Base-by-base conservation (phyloP, 495 filamentous ascomycete species). In the Penicillium flavigenum region DNA sequence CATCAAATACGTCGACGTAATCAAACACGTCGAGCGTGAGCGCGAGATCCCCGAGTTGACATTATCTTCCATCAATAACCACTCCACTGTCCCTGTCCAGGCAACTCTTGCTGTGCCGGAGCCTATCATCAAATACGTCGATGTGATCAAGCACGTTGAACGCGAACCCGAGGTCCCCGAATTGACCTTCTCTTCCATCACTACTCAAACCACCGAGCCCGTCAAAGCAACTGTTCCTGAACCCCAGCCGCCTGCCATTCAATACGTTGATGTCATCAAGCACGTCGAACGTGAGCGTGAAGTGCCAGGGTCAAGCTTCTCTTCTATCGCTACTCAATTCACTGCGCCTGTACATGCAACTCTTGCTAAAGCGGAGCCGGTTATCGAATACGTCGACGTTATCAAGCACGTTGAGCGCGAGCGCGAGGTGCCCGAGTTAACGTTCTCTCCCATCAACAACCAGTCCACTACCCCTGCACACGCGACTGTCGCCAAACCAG, bases 101-200 rank as follows among this genome's bases (percentile, higher is more conserved):
- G 51, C 62, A 11, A 52, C 47, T 5, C 44, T 59, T 27, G 47
- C 59, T 5, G 42, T 56, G 31, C 60, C 60, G 11, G 49, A 63
- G 26, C 57, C 60, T 12, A 42, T 56, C 3, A 36, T 55, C 34
- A 24, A 47, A 6, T 47, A 55, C 31, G 52, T 55, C 10, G 52
- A 55, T 26, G 43, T 55, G 14, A 55, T 55, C 32, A 55, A 55
- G 20, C 52, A 55, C 32, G 51, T 54, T 12, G 51, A 54, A 20
- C 42, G 51, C 17, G 51, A 54, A 38, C 49, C 42, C 42, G 38
- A 55, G 32, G 20, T 66, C 0, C 64, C 68, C 19, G 50, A 69
- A 16, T 47, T 75, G 52, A 53, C 47, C 11, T 36, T 72, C 52
- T 73, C 72, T 5, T 63, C 68, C 9, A 47, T 68, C n/a, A 43